phyloP scores from a whole-genome alignment of 352 stramenopile genomes.

The Globisporangium mamillatum region DNA sequence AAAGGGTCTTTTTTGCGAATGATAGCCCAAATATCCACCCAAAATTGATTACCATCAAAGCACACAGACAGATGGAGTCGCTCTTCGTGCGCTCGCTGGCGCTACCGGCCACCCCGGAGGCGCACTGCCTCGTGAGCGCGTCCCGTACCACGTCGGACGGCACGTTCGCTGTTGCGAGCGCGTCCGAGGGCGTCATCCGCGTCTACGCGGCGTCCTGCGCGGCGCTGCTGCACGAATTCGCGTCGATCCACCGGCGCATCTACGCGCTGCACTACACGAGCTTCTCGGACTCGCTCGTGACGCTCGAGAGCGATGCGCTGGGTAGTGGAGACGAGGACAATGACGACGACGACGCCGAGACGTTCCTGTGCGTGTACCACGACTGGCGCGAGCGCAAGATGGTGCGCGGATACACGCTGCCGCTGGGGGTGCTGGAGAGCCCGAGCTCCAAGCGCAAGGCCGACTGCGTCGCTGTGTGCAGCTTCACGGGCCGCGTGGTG shows the following conservation, averaged over 20 bases:
- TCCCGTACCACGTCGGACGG: constrained; percentile 62
- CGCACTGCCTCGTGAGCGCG: constrained; percentile 52
- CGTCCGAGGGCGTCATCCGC: constrained; percentile 62
- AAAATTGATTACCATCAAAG: neutral
- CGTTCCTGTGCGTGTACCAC: constrained; percentile 85
- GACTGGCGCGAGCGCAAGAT: constrained; percentile 81
- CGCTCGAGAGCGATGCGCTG: constrained; percentile 59
- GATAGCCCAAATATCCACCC: constrained; percentile 3
- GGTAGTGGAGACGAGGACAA: constrained; percentile 5
- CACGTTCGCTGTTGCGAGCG: constrained; percentile 73
- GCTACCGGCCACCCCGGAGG: constrained; percentile 32
- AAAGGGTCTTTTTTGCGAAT: neutral
- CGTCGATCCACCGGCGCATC: constrained; percentile 67
- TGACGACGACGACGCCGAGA: constrained; percentile 57
- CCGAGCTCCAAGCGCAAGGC: constrained; percentile 51
- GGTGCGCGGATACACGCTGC: constrained; percentile 80
- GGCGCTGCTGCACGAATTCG: constrained; percentile 78
- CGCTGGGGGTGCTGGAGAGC: constrained; percentile 66
- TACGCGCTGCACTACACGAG: constrained; percentile 80
- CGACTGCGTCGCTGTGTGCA: constrained; percentile 77
- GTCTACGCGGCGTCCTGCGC: constrained; percentile 79
- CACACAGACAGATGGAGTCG: constrained; percentile 38
- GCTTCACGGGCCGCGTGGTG: constrained; percentile 76
- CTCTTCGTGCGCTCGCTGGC: constrained; percentile 69
- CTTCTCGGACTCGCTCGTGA: constrained; percentile 85